These are phyloP conservation scores for Epichloe hybrida DNA, from an alignment of 2,329 filamentous ascomycete genomes.

Conservation along the genomic window DNA sequence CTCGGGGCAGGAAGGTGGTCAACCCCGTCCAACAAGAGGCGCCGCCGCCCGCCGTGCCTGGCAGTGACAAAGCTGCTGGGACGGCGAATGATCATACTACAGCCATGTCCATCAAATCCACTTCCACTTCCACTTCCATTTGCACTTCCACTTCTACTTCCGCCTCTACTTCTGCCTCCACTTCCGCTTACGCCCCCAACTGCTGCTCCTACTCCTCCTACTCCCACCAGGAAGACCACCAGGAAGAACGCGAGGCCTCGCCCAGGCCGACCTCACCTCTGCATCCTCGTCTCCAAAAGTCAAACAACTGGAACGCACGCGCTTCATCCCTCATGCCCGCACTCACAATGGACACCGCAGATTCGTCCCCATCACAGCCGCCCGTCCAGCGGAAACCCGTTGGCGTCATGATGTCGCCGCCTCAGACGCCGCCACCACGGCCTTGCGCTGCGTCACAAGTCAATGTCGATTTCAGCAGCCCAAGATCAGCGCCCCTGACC, in stretches of 20 bases:
- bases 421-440: conserved; percentile 11
- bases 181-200: background rate
- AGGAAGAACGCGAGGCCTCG: background rate
- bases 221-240: background rate
- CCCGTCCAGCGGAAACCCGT: conserved; percentile 14
- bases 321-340: conserved; percentile 24
- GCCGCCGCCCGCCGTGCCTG: conserved; percentile 6
- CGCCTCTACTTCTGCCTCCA: no score
- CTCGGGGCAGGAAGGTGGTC: conserved; percentile 6
- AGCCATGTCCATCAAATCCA: background rate
- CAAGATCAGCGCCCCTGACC: conserved; percentile 4
- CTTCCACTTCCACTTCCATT: background rate
- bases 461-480: conserved; percentile 2
- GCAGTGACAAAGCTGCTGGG: background rate
- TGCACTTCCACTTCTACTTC: no score
- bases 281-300: conserved; percentile 15
- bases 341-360: conserved; percentile 23
- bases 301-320: conserved; percentile 23
- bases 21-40: conserved; percentile 9
- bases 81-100: background rate
- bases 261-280: conserved; percentile 9
- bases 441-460: conserved; percentile 5
- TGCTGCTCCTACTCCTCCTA: background rate
- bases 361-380: conserved; percentile 9
- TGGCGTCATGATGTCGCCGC: conserved; percentile 4